A percentile compares a stretch with the other conserved stretches of the same genome.
Conservation (phyloP, 371 early-diverging fungal genomes). For the Capillidium heterosporum region DNA sequence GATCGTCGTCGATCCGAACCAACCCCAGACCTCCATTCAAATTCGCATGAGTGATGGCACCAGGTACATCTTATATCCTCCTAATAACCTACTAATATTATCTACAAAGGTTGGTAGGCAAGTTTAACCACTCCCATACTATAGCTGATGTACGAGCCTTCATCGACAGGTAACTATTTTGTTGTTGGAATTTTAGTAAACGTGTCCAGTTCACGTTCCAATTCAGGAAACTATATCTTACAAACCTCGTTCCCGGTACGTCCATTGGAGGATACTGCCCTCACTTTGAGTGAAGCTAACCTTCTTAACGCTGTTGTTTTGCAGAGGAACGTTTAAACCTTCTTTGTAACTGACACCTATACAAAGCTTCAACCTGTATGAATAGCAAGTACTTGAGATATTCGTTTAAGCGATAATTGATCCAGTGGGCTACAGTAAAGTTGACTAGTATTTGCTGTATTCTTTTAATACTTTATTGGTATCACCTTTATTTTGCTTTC, state of each 20-base stretch:
- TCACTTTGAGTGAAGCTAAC: conserved; percentile 60
- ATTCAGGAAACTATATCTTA: not conserved
- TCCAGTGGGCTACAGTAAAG: too few relatives aligned
- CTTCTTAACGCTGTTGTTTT: conserved; percentile 72
- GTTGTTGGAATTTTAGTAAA: too few relatives aligned
- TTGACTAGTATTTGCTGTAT: too few relatives aligned
- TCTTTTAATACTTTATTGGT: too few relatives aligned
- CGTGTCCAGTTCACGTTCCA: conserved; percentile 2
- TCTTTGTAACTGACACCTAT: too few relatives aligned
- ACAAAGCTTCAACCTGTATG: too few relatives aligned
- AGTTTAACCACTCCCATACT: conserved; percentile 80
- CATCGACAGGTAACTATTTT: conserved; percentile 34
- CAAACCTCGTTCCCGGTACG: conserved; percentile 32
- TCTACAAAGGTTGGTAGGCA: conserved; percentile 50
- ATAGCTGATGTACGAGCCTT: conserved; percentile 61
- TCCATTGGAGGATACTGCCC: conserved; percentile 36
- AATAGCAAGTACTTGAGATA: too few relatives aligned
- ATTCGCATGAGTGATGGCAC: conserved; percentile 84
- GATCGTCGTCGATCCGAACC: conserved; percentile 51
- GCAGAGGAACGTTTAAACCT: conserved; percentile 45
- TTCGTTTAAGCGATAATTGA: too few relatives aligned
- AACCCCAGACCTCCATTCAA: conserved; percentile 54
- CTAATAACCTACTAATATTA: not conserved
- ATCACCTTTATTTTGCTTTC: too few relatives aligned
- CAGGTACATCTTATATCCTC: conserved; percentile 13